Base-by-base conservation (phyloP, 2,329 filamentous ascomycete genomes). In the Colletotrichum sp. region DNA sequence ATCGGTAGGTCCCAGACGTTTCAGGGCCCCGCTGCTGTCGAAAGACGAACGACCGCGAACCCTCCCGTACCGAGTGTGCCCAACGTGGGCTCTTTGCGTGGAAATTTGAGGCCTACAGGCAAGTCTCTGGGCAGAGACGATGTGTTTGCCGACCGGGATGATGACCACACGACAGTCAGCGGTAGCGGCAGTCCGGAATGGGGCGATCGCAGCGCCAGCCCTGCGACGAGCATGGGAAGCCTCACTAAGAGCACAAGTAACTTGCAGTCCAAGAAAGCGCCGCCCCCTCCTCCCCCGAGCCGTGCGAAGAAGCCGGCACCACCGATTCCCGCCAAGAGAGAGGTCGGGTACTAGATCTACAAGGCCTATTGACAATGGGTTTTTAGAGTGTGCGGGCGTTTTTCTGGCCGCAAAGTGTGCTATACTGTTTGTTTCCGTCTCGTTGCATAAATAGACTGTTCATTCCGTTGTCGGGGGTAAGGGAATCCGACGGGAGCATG, bases 221-320 rank as follows among this genome's bases (percentile, higher is more conserved):
- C 90, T 0, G 88, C 90, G 4, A 91, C 90, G 1, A 91, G 90
- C 81, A 87, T 89, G 72, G 89, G 88, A 75, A 91, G 90, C 34
- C 80, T 90, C 61, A 90, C 85, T 78, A 85, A 87, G 61, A 90
- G 85, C 71, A 83, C 86, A 48, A 82, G 77, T 19, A 78, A 72
- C 28, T 67, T 77, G 3, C 85, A 74, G 22, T 70, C 68, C 5
- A 83, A 84, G 80, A 88, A 88, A 75, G 85, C 84, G 1, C 87
- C 87, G 6, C 87, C 87, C 9, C 87, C 87, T 57, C 87, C 87
- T 15, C 87, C 87, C 25, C 87, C 87, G 5, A 87, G 85, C 80
- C 82, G 86, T 36, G 82, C 85, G 72, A 91, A 91, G 86, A 91
- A 91, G 84, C 88, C 88, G 5, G 83, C 90, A 13, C 90, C 90